These are phyloP conservation scores for Penicillium mononematosum DNA, from an alignment of 495 filamentous ascomycete species.

Conservation along the genomic window DNA sequence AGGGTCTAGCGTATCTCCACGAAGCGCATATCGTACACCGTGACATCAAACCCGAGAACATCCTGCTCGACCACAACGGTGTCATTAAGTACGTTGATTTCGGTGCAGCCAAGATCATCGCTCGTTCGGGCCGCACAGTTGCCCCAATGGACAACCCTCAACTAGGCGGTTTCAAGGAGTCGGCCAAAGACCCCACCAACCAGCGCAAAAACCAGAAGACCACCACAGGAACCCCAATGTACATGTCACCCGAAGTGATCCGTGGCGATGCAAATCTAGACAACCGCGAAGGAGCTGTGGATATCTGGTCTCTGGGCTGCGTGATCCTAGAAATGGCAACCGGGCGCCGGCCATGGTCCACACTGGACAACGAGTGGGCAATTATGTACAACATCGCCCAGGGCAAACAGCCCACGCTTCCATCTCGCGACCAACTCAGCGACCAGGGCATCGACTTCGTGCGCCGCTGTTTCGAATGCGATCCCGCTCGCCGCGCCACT, in stretches of 20 bases:
- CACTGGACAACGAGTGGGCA: constrained; percentile 97
- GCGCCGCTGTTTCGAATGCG: constrained; percentile 79
- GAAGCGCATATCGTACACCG: constrained; percentile 87
- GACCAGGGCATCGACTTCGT: constrained; percentile 84
- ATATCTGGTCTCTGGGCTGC: constrained; percentile 96
- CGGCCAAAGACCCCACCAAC: constrained; percentile 21
- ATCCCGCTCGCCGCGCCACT: constrained; percentile 73
- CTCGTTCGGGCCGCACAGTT: constrained; percentile 86
- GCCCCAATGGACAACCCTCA: constrained; percentile 57
- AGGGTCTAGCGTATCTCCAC: constrained; percentile 93
- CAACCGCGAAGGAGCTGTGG: constrained; percentile 80
- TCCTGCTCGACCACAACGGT: constrained; percentile 94
- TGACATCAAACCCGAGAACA: constrained; percentile 99
- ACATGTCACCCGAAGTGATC: constrained; percentile 99
- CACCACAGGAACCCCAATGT: constrained; percentile 98
- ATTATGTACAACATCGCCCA: constrained; percentile 99
- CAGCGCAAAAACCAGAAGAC: constrained; percentile 71
- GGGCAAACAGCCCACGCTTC: constrained; percentile 85
- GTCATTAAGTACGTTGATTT: constrained; percentile 99
- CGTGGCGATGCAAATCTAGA: constrained; percentile 61
- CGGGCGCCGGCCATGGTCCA: constrained; percentile 93
- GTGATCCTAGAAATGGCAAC: constrained; percentile 98
- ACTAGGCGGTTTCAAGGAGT: constrained; percentile 28
- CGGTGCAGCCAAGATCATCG: constrained; percentile 95
- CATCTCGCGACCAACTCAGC: constrained; percentile 78